Evolutionary conservation across 192 early-diverging fungal species (phyloP).

Genomic region (Coemansia sp.): DNA sequence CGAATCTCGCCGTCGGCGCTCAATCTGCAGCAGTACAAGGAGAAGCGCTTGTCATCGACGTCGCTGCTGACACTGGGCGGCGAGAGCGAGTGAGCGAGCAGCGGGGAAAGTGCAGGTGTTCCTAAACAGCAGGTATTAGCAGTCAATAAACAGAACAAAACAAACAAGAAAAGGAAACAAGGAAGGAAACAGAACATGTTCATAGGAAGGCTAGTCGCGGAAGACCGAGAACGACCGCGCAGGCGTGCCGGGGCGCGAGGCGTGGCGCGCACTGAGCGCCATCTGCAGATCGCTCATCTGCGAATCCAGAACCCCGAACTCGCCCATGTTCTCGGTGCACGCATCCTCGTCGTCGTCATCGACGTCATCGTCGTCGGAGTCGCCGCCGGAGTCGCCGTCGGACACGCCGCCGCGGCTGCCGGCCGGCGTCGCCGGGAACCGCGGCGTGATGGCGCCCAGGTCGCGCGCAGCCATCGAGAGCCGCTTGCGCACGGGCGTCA

Average conservation of each 20-base stretch:
- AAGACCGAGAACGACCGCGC: conserved; percentile 17
- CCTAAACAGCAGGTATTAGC: neutral
- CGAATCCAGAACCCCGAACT: conserved; percentile 41
- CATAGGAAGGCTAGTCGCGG: conserved; percentile 4
- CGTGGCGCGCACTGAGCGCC: conserved; percentile 22
- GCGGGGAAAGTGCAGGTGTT: too few species aligned
- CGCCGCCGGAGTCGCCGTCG: conserved; percentile 20
- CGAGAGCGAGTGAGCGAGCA: too few species aligned
- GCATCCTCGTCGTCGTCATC: conserved; percentile 45
- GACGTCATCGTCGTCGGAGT: conserved; percentile 30
- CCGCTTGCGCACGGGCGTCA: conserved; percentile 46
- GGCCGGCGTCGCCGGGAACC: conserved; percentile 26
- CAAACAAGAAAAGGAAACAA: neutral
- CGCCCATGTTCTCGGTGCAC: conserved; percentile 49
- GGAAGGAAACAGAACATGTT: neutral
- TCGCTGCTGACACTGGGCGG: neutral
- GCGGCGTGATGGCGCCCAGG: conserved; percentile 34
- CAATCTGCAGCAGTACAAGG: neutral
- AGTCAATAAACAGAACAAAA: neutral
- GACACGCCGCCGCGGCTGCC: neutral
- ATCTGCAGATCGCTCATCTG: conserved; percentile 51
- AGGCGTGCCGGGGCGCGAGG: neutral
- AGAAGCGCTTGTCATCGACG: neutral
- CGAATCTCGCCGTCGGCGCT: conserved; percentile 5
- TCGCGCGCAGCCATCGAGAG: conserved; percentile 48